Evolutionary conservation across 495 filamentous ascomycete genomes (phyloP), one percentile per base, ranked within the genome.

Genomic region (Penicillium mononematosum): DNA sequence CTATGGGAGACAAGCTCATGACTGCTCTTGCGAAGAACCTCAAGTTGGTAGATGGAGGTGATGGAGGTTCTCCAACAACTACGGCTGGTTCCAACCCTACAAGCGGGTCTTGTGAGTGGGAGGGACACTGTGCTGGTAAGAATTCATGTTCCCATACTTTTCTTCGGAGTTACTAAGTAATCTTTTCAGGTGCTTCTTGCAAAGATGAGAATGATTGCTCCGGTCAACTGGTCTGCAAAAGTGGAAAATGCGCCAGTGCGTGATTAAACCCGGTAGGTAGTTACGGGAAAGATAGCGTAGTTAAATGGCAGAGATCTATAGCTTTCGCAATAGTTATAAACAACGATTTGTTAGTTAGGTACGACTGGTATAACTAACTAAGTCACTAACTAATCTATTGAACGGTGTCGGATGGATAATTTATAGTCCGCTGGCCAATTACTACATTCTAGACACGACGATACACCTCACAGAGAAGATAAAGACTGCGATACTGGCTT

Each of bases 21-120:
- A 61, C 48, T 36, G 45, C 59, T 14, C 57, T 75, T 80, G 88
- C 56, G n/a, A 61, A 63, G 45, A 65, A 58, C 16, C 45, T 61
- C 4, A 60, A 63, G 29, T 48, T 75, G 24, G 48, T 29, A 3
- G 47, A 59, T 38, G 52, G 52, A 17, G 60, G 57, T 0, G 7
- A n/a, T 4, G 34, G 34, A 7, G 36, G 36, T 3, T 39, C 36
- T 9, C 3, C 48, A 39, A 25, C 47, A 7, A 53, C 54, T 17
- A 52, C 36, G 1, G 1, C 47, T 45, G 39, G 46, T 2, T 36
- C 55, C 12, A 31, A 43, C 14, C 22, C 58, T 22, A 42, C 44
- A 22, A 43, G 52, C 1, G 47, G 45, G 3, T 38, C 60, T 12
- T 70, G 58, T 45, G 55, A 55, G 3, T 67, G 61, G 60, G 20